Conservation (phyloP, 1,284 basidiomycete species). For the Sporisorium sorghi region DNA sequence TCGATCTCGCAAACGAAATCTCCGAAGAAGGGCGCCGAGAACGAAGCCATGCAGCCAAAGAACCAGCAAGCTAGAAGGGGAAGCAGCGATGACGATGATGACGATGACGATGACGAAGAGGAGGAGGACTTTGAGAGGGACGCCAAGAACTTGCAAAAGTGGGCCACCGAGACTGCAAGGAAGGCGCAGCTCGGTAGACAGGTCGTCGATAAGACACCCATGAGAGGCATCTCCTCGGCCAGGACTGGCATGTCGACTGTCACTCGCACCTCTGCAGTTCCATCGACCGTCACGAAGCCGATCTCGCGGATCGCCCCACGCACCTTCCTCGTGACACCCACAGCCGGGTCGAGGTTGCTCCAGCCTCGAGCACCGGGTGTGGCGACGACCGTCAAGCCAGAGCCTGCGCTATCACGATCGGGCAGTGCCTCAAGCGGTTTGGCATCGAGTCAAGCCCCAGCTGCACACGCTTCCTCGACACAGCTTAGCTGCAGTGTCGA, state of each 20-base stretch:
- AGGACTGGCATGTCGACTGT: slow-evolving; percentile 8
- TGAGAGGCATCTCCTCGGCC: not conserved
- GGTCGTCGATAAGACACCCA: slow-evolving; percentile 11
- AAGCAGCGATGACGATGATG: slow-evolving; percentile 19
- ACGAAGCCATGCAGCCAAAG: not conserved
- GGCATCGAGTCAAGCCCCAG: not conserved
- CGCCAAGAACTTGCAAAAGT: slow-evolving; percentile 24
- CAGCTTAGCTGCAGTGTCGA: not conserved
- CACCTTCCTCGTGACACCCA: slow-evolving; percentile 28
- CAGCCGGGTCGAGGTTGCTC: slow-evolving; percentile 20
- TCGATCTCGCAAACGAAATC: slow-evolving; percentile 15
- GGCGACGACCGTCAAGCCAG: slow-evolving; percentile 1
- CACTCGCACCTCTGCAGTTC: slow-evolving; percentile 9
- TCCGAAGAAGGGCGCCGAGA: not conserved
- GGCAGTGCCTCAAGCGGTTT: slow-evolving; percentile 26
- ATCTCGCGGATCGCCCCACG: slow-evolving; percentile 13
- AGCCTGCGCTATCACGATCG: slow-evolving; percentile 11
- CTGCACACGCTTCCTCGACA: not conserved
- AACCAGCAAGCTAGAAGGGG: not conserved
- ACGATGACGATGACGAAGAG: slow-evolving; percentile 27
- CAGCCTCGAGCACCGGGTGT: slow-evolving; percentile 24
- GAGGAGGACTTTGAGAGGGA: slow-evolving; percentile 27
- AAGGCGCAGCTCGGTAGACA: slow-evolving; percentile 21
- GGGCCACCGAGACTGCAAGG: slow-evolving; percentile 39
- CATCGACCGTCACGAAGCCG: slow-evolving; percentile 15